phyloP scores from a whole-genome alignment of 176 grass and related monocot species.

The Poa annua region DNA sequence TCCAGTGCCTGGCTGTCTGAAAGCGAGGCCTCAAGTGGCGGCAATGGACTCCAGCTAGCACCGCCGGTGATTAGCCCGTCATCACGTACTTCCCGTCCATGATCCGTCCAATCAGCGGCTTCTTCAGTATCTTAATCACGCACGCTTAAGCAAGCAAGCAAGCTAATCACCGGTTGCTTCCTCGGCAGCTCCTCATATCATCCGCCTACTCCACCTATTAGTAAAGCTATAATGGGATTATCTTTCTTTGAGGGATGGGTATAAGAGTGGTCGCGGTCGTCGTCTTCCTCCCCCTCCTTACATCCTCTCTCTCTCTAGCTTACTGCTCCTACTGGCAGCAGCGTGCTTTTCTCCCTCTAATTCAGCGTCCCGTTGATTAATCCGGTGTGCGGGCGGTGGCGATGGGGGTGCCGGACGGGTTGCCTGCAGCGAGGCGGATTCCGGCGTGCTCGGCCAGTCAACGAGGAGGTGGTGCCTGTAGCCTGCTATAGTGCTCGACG shows the following conservation, averaged over 20 bases:
- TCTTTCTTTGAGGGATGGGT: not conserved
- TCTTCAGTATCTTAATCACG: not conserved
- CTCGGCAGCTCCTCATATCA: not conserved
- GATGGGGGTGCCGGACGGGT: not conserved
- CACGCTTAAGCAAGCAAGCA: not conserved
- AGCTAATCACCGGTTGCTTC: conserved; percentile 27
- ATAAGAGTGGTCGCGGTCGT: conserved; percentile 34
- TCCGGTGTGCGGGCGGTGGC: not conserved
- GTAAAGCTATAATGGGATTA: not conserved
- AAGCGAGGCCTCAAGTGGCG: conserved; percentile 47
- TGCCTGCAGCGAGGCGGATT: not conserved
- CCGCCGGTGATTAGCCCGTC: not conserved
- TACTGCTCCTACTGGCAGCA: not conserved
- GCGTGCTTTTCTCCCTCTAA: not conserved
- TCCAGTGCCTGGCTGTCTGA: conserved; percentile 51
- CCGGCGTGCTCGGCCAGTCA: not conserved
- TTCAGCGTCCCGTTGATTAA: not conserved
- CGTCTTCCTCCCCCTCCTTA: not conserved
- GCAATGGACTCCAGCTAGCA: conserved; percentile 50
- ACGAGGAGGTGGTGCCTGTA: not conserved
- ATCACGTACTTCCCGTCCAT: not conserved
- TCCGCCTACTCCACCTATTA: conserved; percentile 19
- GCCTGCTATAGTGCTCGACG: not conserved
- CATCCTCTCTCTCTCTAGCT: not conserved
- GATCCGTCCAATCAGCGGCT: not conserved